Conservation (phyloP, 768 basidiomycete genomes). For the Collybia mongolica region DNA sequence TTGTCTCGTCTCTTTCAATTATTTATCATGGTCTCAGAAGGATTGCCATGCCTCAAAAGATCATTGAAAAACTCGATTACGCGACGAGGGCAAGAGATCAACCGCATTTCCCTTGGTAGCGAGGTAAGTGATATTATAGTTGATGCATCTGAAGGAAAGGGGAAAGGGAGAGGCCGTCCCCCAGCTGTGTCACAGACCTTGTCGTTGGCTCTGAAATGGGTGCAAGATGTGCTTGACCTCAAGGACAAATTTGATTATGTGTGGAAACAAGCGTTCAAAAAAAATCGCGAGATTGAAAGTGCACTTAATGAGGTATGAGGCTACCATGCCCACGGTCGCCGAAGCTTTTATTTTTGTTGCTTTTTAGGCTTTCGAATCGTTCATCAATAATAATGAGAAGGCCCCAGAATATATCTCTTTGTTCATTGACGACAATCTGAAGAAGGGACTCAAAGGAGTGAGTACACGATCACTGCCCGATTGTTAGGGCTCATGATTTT, state of each 20-base stretch:
- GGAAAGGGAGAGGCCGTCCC: constrained; percentile 43
- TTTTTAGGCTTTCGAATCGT: constrained; percentile 83
- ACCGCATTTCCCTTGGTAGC: constrained; percentile 51
- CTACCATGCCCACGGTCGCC: background rate
- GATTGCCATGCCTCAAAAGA: constrained; percentile 60
- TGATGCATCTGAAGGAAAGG: constrained; percentile 41
- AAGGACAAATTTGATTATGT: constrained; percentile 89
- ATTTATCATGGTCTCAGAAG: constrained; percentile 64
- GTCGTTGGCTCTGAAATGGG: constrained; percentile 82
- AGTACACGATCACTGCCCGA: constrained; percentile 24
- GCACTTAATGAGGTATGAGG: constrained; percentile 76
- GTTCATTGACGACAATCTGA: constrained; percentile 95
- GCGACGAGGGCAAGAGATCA: constrained; percentile 76
- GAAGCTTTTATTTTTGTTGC: background rate
- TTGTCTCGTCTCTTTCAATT: constrained; percentile 78
- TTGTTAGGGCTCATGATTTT: constrained; percentile 4
- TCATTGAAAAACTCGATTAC: constrained; percentile 73
- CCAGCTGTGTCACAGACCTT: constrained; percentile 45
- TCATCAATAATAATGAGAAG: constrained; percentile 85
- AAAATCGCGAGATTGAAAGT: constrained; percentile 76
- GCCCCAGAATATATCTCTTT: constrained; percentile 94
- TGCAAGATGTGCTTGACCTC: constrained; percentile 83
- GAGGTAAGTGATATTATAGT: constrained; percentile 36
- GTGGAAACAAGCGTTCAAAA: constrained; percentile 68
- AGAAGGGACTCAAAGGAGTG: constrained; percentile 92